phyloP scores from a whole-genome alignment of 768 basidiomycete species.

The Russula emetica region DNA sequence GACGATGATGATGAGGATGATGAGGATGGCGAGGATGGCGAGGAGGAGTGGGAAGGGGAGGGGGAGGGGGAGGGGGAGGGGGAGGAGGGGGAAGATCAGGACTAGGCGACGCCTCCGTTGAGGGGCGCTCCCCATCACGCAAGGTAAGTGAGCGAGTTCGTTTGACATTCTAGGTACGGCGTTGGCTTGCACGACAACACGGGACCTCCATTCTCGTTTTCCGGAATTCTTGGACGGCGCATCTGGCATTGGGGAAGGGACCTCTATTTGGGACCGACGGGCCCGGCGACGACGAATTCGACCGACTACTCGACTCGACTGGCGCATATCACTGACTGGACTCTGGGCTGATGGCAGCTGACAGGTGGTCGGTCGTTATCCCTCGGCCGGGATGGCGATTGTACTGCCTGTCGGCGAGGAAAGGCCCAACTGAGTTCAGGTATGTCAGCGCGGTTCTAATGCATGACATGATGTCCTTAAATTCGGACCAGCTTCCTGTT shows the following conservation, averaged over 20 bases:
- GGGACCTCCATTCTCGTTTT: background rate
- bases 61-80: background rate
- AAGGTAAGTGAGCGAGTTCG: conserved; percentile 17
- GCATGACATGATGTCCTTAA: background rate
- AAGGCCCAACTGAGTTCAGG: conserved; percentile 1
- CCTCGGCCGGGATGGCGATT: conserved; percentile 23
- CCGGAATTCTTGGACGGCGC: background rate
- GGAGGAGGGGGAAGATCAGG: background rate
- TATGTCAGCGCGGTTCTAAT: background rate
- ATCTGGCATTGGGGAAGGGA: conserved; percentile 4
- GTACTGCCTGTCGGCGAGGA: conserved; percentile 6
- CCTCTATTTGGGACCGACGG: background rate
- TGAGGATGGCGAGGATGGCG: too few species aligned
- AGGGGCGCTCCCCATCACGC: background rate
- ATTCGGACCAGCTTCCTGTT: background rate
- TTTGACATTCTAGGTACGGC: conserved; percentile 1
- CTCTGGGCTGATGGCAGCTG: background rate
- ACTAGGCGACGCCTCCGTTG: background rate
- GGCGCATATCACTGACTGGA: background rate
- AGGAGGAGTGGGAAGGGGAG: background rate
- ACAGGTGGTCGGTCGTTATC: conserved; percentile 17
- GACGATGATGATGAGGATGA: background rate
- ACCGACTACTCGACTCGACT: background rate
- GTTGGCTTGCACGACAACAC: background rate
- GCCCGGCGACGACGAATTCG: background rate